Base-by-base conservation (phyloP, 352 stramenopile genomes). In the Phytopythium aichiense region DNA sequence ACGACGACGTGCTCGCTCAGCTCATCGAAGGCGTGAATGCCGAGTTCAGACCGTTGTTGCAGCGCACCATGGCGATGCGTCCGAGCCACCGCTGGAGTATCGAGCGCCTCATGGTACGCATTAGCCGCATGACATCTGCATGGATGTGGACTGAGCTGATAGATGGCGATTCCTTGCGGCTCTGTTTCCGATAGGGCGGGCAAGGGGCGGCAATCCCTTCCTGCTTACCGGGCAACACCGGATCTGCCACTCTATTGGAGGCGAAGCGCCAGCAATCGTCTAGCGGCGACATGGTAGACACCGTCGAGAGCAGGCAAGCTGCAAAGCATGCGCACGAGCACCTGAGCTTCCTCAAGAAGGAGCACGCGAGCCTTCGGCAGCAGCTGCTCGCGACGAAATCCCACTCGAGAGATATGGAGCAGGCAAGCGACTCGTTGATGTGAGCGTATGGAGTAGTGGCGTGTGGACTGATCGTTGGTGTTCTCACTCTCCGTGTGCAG, bases 311-410 rank as follows among this genome's bases (percentile, higher is more conserved):
- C 23, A 53, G 78, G 28, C 69, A 75, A 18, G 63, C 66, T 3
- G 62, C 66, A 15, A 88, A 87, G 56, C 77, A 88, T 37, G 64
- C 68, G 1, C 77, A 87, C 38, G 80, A 87, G 13, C 80, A 89
- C 50, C 66, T 89, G 9, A 70, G 81, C 37, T 89, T 89, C 56
- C 77, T 87, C 57, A 81, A 72, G 50, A 80, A 80, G 45, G 80
- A 89, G 42, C 80, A 89, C n/a, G 64, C 73, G 0, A 31, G 73
- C 7, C 66, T 89, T 4, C 71, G 76, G 2, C 61, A 66, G 28
- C 61, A 76, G 35, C 72, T 89, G 2, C 68, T 89, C 12, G 43
- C 67, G n/a, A 69, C 75, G 11, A 90, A 88, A 49, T 77, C 63
- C 0, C 73, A 75, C 30, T 56, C 88, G 18, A 75, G 64, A 13